Evolutionary conservation across 345 rosid species (phyloP).

Genomic region (Linum tenue): DNA sequence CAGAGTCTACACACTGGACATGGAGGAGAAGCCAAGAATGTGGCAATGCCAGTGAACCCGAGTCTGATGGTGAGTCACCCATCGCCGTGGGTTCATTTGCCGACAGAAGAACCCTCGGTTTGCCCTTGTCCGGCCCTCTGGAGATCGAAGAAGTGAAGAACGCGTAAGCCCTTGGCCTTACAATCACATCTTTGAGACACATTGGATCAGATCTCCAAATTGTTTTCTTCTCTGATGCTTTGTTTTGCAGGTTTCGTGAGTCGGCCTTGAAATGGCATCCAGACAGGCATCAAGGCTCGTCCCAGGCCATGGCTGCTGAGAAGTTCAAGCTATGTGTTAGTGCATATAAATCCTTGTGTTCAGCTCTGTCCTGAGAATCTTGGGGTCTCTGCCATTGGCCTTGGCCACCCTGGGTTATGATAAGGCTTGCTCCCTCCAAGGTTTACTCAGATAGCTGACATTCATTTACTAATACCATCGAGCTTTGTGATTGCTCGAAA

Average conservation of each 20-base stretch:
- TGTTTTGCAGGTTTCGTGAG: slow-evolving; percentile 47
- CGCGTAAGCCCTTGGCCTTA: slow-evolving; percentile 38
- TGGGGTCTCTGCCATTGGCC: background rate
- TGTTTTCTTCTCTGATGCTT: background rate
- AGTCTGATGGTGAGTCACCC: slow-evolving; percentile 32
- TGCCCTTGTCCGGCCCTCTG: slow-evolving; percentile 57
- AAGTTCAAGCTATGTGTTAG: slow-evolving; percentile 67
- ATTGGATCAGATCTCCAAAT: background rate
- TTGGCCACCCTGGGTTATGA: background rate
- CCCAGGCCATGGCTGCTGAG: slow-evolving; percentile 72
- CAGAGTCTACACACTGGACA: slow-evolving; percentile 40
- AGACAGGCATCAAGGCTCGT: slow-evolving; percentile 69
- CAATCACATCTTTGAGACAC: background rate
- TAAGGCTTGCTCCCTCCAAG: too few species aligned
- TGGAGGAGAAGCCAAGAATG: slow-evolving; percentile 25
- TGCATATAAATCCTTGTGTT: slow-evolving; percentile 72
- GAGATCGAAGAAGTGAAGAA: slow-evolving; percentile 68
- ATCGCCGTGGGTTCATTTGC: slow-evolving; percentile 37
- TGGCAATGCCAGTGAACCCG: slow-evolving; percentile 33
- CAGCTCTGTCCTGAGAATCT: slow-evolving; percentile 32
- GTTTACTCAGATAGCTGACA: too few species aligned
- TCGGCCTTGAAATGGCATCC: slow-evolving; percentile 96
- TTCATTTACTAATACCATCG: too few species aligned
- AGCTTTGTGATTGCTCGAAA: too few species aligned
- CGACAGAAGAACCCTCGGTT: slow-evolving; percentile 54